These are phyloP conservation scores for Blastocystis sp. DNA, from an alignment of 352 stramenopile species.

Conservation along the genomic window DNA sequence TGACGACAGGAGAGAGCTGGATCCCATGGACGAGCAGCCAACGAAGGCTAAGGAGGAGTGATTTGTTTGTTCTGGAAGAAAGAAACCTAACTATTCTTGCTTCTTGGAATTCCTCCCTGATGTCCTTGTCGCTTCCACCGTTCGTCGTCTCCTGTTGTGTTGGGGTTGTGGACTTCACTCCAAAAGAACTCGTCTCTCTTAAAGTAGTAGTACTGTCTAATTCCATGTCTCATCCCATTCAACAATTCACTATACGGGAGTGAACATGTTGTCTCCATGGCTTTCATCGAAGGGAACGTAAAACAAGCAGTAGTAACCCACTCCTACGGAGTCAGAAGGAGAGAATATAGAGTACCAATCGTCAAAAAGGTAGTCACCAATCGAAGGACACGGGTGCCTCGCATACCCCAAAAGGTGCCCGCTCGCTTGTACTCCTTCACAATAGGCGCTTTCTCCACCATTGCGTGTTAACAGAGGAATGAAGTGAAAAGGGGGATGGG, in stretches of 20 bases:
- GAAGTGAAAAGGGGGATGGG: not conserved
- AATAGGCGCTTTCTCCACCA: conserved; percentile 57
- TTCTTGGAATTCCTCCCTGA: not conserved
- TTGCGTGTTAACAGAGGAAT: not conserved
- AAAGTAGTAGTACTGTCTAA: conserved; percentile 50
- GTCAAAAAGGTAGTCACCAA: conserved; percentile 44
- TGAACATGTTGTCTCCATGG: conserved; percentile 50
- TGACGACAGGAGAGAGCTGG: not conserved
- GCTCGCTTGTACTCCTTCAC: conserved; percentile 64
- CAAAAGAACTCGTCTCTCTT: conserved; percentile 49
- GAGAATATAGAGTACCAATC: not conserved
- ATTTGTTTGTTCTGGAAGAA: not conserved
- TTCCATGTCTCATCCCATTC: not conserved
- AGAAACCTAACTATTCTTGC: not conserved
- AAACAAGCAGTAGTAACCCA: conserved; percentile 41
- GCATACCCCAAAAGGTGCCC: conserved; percentile 4
- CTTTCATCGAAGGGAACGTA: conserved; percentile 60
- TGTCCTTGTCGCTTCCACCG: not conserved
- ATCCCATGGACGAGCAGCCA: not conserved
- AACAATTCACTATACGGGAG: not conserved
- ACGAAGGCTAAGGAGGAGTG: not conserved
- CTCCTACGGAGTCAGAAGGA: conserved; percentile 1
- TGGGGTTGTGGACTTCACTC: conserved; percentile 2
- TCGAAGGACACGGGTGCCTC: conserved; percentile 41
- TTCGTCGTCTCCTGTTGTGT: not conserved